Percentiles rank a stretch among this genome's conserved stretches.
Conservation (phyloP, 331 rosid species). For the Rosa hybrid region DNA sequence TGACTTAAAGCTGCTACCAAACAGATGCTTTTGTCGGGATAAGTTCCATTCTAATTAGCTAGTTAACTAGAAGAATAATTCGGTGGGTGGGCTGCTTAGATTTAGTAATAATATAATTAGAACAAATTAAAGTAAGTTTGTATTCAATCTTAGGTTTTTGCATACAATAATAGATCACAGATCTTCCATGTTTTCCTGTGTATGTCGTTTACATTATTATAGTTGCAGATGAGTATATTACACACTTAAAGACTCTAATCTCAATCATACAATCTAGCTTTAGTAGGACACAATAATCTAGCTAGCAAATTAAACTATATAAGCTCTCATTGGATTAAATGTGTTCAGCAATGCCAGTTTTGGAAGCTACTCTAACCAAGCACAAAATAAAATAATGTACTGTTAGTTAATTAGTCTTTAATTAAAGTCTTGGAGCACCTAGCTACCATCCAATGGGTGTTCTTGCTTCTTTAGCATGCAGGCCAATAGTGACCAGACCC, state of each 20-base stretch:
- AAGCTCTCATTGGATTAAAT: conserved; percentile 16
- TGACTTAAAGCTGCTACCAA: conserved; percentile 36
- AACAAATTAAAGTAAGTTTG: conserved; percentile 29
- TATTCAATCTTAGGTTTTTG: conserved; percentile 40
- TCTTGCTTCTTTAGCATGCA: conserved; percentile 8
- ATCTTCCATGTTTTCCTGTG: conserved; percentile 67
- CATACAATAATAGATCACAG: conserved; percentile 58
- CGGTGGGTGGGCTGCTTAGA: conserved; percentile 47
- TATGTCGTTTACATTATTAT: conserved; percentile 30
- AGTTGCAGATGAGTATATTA: background rate
- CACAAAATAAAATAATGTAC: background rate
- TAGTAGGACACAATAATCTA: conserved; percentile 14
- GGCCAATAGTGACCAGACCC: background rate
- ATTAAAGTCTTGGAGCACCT: background rate
- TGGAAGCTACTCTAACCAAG: conserved; percentile 9
- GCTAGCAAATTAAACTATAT: background rate
- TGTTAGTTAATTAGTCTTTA: background rate
- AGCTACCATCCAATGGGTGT: background rate
- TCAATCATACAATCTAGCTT: conserved; percentile 24
- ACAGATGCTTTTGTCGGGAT: conserved; percentile 44
- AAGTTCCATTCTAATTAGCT: conserved; percentile 22
- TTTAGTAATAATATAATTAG: conserved; percentile 25
- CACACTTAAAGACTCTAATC: background rate
- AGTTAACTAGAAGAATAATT: conserved; percentile 40
- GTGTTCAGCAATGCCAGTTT: background rate